These are phyloP conservation scores for Sporopachydermia quercuum DNA, from an alignment of 805 yeast species.

Conservation along the genomic window DNA sequence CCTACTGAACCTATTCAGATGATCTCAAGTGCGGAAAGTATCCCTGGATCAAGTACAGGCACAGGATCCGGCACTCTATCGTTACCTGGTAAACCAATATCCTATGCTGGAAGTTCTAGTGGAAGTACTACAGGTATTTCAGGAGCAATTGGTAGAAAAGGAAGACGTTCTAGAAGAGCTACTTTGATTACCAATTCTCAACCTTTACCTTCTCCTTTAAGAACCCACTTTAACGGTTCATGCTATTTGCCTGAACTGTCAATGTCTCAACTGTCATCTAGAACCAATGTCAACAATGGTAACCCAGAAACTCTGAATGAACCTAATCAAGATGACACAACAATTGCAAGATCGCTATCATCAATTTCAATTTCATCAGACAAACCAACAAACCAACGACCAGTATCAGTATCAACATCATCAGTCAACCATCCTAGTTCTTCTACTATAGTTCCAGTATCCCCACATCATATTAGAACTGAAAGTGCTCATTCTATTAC, in stretches of 20 bases:
- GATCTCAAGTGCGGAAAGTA: too few species aligned
- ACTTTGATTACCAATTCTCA: conserved; percentile 82
- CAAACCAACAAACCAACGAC: not conserved
- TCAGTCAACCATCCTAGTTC: not conserved
- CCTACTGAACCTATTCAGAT: too few species aligned
- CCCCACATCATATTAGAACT: not conserved
- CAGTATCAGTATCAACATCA: not conserved
- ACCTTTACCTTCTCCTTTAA: conserved; percentile 79
- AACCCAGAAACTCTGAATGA: not conserved
- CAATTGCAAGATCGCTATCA: not conserved
- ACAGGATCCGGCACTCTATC: not conserved
- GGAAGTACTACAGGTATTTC: not conserved
- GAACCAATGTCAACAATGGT: conserved; percentile 6
- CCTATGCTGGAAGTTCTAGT: not conserved
- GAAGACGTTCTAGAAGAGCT: conserved; percentile 46
- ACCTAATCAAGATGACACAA: not conserved
- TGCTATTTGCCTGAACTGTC: conserved; percentile 13
- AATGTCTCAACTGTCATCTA: conserved; percentile 13
- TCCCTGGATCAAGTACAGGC: too few species aligned
- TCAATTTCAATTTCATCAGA: not conserved
- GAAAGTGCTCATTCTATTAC: not conserved
- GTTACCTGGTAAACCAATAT: not conserved
- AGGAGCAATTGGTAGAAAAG: not conserved
- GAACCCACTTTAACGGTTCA: conserved; percentile 23
- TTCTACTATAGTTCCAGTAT: too few species aligned